These are phyloP conservation scores for Raddia guianensis DNA, from an alignment of 176 grass and related monocot species.

Conservation along the genomic window DNA sequence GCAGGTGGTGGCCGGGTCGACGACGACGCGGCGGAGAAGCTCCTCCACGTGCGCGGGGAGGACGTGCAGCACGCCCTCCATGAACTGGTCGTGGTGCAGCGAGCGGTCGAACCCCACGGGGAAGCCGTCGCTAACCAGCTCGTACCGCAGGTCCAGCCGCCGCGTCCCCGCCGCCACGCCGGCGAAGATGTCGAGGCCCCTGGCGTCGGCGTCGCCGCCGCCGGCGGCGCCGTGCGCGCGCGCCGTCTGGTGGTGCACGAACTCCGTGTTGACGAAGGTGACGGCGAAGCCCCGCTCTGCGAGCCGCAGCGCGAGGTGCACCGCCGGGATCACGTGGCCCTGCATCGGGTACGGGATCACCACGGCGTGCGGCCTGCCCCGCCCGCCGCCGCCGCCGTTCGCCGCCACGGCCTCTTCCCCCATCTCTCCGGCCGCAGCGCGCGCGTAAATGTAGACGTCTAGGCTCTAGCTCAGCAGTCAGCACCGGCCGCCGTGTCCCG, in stretches of 20 bases:
- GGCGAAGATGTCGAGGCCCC: constrained; percentile 35
- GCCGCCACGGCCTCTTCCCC: background rate
- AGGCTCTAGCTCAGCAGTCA: too few relatives aligned
- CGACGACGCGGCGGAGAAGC: constrained; percentile 49
- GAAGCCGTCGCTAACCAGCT: constrained; percentile 62
- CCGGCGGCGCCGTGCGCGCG: background rate
- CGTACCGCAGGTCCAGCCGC: constrained; percentile 59
- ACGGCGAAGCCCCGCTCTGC: constrained; percentile 51
- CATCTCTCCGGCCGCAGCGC: background rate
- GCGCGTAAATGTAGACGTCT: too few relatives aligned
- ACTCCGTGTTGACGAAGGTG: constrained; percentile 75
- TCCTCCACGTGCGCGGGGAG: constrained; percentile 69
- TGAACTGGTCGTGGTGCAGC: constrained; percentile 65
- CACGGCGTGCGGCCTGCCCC: constrained; percentile 55
- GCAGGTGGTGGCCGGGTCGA: constrained; percentile 46
- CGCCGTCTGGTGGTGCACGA: constrained; percentile 54
- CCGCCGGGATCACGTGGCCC: constrained; percentile 74
- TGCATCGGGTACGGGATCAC: constrained; percentile 62
- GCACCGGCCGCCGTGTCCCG: background rate
- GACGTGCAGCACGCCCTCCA: constrained; percentile 56
- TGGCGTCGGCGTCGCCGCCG: background rate
- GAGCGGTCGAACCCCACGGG: constrained; percentile 56
- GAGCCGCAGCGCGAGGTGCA: constrained; percentile 55
- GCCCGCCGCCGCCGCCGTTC: background rate
- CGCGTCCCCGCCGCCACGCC: background rate